phyloP scores from a whole-genome alignment of 1,139 yeast genomes.

The Pichia sp. region DNA sequence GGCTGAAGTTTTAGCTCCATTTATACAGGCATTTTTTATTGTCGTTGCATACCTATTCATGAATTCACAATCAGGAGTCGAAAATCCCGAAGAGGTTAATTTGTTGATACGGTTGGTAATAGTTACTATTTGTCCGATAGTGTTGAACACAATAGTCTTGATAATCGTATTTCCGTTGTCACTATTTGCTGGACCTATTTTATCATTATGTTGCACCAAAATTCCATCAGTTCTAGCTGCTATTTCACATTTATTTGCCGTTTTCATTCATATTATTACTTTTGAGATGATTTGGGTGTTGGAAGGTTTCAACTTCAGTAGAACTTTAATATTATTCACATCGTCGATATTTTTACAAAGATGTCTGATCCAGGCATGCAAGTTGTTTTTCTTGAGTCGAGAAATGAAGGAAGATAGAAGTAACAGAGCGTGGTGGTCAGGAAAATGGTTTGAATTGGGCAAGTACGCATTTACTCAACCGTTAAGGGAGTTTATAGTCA shows the following conservation, averaged over 20 bases:
- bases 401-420: constrained; percentile 55
- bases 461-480: constrained; percentile 61
- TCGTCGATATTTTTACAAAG: constrained; percentile 55
- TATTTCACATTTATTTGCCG: constrained; percentile 48
- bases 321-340: constrained; percentile 55
- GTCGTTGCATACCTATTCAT: constrained; percentile 63
- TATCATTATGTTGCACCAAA: constrained; percentile 35
- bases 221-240: constrained; percentile 41
- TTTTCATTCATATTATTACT: constrained; percentile 47
- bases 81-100: constrained; percentile 44
- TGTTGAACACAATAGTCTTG: constrained; percentile 43
- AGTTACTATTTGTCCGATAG: constrained; percentile 50
- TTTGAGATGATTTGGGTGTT: constrained; percentile 60
- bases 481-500: constrained; percentile 61
- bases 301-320: constrained; percentile 59
- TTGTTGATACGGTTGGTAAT: constrained; percentile 50
- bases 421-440: constrained; percentile 85
- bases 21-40: constrained; percentile 39
- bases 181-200: constrained; percentile 43
- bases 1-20: constrained; percentile 51
- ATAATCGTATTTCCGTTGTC: constrained; percentile 45
- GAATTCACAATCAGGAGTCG: constrained; percentile 66
- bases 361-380: constrained; percentile 44
- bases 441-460: constrained; percentile 62
- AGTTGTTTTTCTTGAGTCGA: constrained; percentile 49